phyloP scores from a whole-genome alignment of 23 red algal species.

The Gracilaria caudata region DNA sequence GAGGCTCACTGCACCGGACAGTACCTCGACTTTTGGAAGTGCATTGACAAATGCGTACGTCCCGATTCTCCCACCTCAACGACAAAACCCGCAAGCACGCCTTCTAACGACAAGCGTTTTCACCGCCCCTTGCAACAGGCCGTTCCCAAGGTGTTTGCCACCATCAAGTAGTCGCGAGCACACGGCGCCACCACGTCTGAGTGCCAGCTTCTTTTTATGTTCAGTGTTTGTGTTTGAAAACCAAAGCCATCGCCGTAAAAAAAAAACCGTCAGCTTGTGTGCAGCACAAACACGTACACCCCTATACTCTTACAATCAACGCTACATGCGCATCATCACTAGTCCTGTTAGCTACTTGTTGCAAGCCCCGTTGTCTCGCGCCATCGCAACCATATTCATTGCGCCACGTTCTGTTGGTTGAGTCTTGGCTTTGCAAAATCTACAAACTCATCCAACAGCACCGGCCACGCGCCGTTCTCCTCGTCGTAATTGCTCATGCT shows the following conservation, averaged over 20 bases:
- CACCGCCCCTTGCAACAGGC: constrained; percentile 1
- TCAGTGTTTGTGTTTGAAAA: no score
- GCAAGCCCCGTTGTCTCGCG: no score
- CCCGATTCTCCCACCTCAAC: no score
- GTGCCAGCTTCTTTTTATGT: no score
- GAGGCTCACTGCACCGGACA: constrained; percentile 99
- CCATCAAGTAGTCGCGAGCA: constrained; percentile 29
- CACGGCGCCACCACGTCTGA: not conserved
- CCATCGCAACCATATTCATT: no score
- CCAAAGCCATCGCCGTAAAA: not conserved
- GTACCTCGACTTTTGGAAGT: constrained; percentile 97
- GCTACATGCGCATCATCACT: constrained; percentile 7
- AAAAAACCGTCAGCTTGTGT: not conserved
- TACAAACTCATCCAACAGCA: constrained; percentile 94
- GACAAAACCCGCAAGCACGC: no score
- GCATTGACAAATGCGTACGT: constrained; percentile 94
- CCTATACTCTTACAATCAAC: no score
- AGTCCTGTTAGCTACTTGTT: not conserved
- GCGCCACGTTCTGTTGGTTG: not conserved
- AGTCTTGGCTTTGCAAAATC: constrained; percentile 63
- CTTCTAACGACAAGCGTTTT: not conserved
- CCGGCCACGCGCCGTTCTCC: constrained; percentile 88
- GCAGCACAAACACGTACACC: not conserved
- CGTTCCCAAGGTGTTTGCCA: constrained; percentile 51
- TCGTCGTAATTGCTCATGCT: constrained; percentile 81